phyloP scores from a whole-genome alignment of 2,329 filamentous ascomycete species.

The Chaetomium globosum region DNA sequence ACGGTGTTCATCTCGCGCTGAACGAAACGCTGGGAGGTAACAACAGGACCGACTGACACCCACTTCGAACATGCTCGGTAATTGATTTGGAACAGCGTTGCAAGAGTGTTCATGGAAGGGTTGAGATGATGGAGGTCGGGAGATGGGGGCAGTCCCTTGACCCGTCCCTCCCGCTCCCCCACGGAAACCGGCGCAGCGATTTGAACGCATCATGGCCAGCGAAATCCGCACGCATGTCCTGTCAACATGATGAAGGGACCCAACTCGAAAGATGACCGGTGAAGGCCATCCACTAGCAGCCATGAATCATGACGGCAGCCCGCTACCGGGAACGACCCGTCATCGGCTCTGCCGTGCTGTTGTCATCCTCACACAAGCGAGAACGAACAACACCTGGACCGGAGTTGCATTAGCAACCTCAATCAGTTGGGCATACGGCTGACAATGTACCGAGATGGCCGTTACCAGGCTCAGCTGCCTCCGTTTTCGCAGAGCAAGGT shows the following conservation, averaged over 20 bases:
- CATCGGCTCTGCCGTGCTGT: slow-evolving; percentile 5
- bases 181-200: neutral
- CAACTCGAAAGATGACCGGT: neutral
- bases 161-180: neutral
- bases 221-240: neutral
- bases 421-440: neutral
- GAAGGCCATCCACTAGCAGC: neutral
- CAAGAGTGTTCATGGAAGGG: neutral
- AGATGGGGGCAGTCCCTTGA: neutral
- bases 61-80: neutral
- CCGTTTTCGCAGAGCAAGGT: slow-evolving; percentile 6
- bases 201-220: neutral
- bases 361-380: neutral
- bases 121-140: neutral
- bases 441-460: neutral
- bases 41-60: neutral
- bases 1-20: neutral
- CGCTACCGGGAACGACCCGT: neutral
- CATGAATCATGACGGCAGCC: neutral
- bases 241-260: neutral
- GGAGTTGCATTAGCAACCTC: neutral
- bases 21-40: neutral
- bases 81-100: neutral
- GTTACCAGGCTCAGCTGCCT: neutral
- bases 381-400: neutral